Base-by-base conservation (phyloP, 169 alveolate genomes). In the Toxoplasma gondii region DNA sequence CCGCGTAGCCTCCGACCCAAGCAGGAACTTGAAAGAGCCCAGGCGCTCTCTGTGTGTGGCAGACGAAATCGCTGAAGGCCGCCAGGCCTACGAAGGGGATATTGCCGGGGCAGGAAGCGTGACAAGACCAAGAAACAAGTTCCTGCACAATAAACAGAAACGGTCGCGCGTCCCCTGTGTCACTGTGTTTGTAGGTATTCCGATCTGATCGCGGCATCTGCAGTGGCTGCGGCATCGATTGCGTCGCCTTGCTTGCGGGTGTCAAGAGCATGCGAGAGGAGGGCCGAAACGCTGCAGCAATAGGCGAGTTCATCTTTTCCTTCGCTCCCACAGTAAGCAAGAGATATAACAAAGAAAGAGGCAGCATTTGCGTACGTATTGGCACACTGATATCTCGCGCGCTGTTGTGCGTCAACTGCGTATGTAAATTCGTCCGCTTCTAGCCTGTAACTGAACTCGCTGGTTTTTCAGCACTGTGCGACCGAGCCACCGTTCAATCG, bases 171-270 rank as follows among this genome's bases (percentile, higher is more conserved):
- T 5, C 41, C 41, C 41, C 58, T 49, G 27, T 49, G 58, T 17
- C 27, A 17, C 39, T 43, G 27, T 34, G 53, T 78, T 0, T 82
- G 70, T 49, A 82, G 90, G 67, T 82, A 0, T 82, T 82, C 36
- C 90, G 90, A 29, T 82, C 90, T 7, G 90, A 82, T 43, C 54
- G 90, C 2, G 90, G 90, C 2, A 45, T 82, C 58, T 82, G 90
- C 67, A 41, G 90, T 70, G 41, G 90, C 90, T 82, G 90, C 5
- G 90, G 90, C 38, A 49, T 82, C 43, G 90, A 82, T 70, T 39
- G 69, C 31, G 67, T 82, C 22, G 90, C 90, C 43, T 36, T 82
- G 54, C 38, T 82, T 22, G 58, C 17, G 67, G 69, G 69, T 67
- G 90, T 82, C 0, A 24, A 49, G 49, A 10, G 38, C 90, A 12